phyloP scores from a whole-genome alignment of 2,329 filamentous ascomycete genomes.

The Lachnum nothofagi region DNA sequence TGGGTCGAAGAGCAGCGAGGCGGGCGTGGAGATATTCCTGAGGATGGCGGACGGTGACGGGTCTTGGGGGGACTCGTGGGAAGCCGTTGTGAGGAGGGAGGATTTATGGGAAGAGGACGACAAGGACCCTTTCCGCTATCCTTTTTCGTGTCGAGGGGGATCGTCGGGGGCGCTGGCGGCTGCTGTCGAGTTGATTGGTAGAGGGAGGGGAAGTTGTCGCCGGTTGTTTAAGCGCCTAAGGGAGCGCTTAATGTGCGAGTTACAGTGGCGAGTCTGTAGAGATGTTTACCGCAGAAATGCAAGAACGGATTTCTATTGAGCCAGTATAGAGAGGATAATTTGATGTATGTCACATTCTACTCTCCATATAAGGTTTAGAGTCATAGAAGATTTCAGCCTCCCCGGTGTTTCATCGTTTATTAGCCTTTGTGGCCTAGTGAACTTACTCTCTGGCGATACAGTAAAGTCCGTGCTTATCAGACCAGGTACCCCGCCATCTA shows the following conservation, averaged over 20 bases:
- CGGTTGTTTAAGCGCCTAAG: not conserved
- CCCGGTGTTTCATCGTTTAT: too few species aligned
- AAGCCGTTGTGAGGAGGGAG: slow-evolving; percentile 29
- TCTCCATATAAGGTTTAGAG: too few species aligned
- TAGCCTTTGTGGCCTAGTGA: too few species aligned
- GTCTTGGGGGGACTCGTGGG: slow-evolving; percentile 30
- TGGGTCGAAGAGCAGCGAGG: slow-evolving; percentile 39
- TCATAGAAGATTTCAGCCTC: too few species aligned
- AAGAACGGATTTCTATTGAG: too few species aligned
- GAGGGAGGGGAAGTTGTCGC: not conserved
- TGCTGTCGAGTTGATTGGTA: not conserved
- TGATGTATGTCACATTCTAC: too few species aligned
- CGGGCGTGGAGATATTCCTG: slow-evolving; percentile 35
- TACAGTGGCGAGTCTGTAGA: not conserved
- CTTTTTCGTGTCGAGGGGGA: slow-evolving; percentile 3
- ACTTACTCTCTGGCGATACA: too few species aligned
- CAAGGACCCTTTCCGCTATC: not conserved
- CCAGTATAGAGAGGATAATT: too few species aligned
- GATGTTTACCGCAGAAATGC: too few species aligned
- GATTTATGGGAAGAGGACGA: slow-evolving; percentile 3
- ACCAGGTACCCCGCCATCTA: too few species aligned
- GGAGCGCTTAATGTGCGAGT: not conserved
- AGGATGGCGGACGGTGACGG: slow-evolving; percentile 25
- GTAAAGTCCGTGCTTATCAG: too few species aligned
- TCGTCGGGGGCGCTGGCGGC: not conserved